Base-by-base conservation (phyloP, 1,284 basidiomycete genomes). In the Sporisorium exsertum region DNA sequence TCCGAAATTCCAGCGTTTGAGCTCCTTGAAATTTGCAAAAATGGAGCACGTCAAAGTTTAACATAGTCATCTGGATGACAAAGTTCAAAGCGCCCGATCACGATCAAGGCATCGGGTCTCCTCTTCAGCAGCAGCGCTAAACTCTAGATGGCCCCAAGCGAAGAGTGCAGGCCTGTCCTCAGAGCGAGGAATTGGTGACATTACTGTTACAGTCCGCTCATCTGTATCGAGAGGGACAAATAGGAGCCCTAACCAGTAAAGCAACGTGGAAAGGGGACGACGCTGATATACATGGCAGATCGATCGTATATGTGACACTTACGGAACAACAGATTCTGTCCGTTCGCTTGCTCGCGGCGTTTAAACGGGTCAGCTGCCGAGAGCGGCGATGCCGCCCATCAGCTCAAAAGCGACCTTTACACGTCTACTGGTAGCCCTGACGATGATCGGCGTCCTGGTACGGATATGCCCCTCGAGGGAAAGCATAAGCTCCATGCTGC, bases 371-470 rank as follows among this genome's bases (percentile, higher is more conserved):
- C 29, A 32, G 29, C 29, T 16, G 15, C 46, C 5, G 46, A 47
- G 46, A 47, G 26, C 22, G 45, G 22, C 20, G 45, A 26, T 24
- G 45, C 22, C 1, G 22, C 9, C 3, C 6, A 9, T 5, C 33
- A 9, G 12, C 13, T 9, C 3, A 35, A 12, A 12, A 3, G 12
- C 33, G 13, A 13, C 13, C 32, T 35, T 18, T 40, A 16, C 18
- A 3, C 37, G 15, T 45, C 54, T 60, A 65, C 5, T 37, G 54
- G 35, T 60, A 62, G 5, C 65, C 55, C 27, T 43, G 40, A 40
- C 51, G 47, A 29, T 68, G 65, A 15, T 68, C 58, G 1, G 65
- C 55, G 24, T 62, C 54, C 35, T 61, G 58, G 40, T 58, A 58
- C 10, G 20, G 52, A 37, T 58, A 56, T 33, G 27, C 10, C 15